phyloP scores from a whole-genome alignment of 2,329 filamentous ascomycete species.

The Gaeumannomyces sp. region DNA sequence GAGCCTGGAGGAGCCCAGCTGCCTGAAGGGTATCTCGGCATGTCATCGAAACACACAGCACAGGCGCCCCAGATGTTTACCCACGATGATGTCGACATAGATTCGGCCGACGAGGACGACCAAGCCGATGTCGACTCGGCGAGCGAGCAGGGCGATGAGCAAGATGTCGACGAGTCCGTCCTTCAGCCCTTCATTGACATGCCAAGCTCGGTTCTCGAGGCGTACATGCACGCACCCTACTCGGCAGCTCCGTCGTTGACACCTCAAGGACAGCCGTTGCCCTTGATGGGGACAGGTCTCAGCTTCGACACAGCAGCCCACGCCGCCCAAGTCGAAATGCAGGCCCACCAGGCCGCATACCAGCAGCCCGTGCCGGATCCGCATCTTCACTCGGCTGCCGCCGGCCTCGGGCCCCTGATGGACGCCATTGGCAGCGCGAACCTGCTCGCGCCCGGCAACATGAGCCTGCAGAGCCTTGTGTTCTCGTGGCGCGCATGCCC shows the following conservation, averaged over 20 bases:
- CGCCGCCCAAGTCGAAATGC: neutral
- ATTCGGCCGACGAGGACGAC: constrained; percentile 1
- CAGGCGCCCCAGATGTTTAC: neutral
- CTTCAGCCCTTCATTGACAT: neutral
- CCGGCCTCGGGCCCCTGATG: neutral
- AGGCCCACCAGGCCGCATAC: neutral
- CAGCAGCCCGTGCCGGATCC: neutral
- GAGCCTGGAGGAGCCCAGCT: neutral
- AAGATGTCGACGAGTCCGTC: neutral
- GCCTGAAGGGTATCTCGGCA: neutral
- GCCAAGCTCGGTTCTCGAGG: neutral
- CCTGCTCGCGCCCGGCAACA: constrained; percentile 2
- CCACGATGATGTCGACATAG: neutral
- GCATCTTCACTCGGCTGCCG: neutral
- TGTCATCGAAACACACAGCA: neutral
- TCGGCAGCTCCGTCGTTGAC: neutral
- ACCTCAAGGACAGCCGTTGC: too few relatives aligned
- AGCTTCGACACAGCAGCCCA: neutral
- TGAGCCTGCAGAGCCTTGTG: constrained; percentile 2
- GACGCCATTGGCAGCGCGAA: neutral
- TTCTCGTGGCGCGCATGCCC: neutral
- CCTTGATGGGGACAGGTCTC: neutral
- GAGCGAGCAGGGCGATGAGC: neutral
- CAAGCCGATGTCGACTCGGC: neutral
- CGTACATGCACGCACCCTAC: neutral